Conservation (phyloP, 2,329 filamentous ascomycete species). For the Aspergillus sp. region DNA sequence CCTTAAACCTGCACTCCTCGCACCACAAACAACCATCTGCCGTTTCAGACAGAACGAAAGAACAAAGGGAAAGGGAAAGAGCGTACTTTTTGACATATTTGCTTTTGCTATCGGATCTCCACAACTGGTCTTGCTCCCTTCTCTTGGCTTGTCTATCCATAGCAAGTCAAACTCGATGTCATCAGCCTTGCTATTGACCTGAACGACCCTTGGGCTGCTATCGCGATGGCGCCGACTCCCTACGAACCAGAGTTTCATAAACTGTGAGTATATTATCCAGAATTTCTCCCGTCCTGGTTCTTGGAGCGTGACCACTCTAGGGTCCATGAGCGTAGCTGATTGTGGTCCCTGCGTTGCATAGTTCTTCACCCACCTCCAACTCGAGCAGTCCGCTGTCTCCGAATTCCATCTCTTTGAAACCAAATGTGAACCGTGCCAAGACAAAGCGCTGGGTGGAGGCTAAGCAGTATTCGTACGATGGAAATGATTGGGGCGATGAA, state of each 20-base stretch:
- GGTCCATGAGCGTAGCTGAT: neutral
- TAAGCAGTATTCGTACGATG: conserved; percentile 77
- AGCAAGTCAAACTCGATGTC: neutral
- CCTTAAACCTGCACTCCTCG: too few relatives aligned
- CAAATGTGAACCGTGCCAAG: conserved; percentile 80
- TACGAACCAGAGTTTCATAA: conserved; percentile 17
- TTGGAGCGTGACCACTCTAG: too few relatives aligned
- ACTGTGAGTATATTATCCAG: conserved; percentile 14
- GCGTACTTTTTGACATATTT: neutral
- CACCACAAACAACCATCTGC: too few relatives aligned
- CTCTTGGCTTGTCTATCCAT: too few relatives aligned
- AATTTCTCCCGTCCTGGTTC: too few relatives aligned
- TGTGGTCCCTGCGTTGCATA: neutral
- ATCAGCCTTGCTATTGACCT: neutral
- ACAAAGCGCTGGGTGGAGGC: conserved; percentile 95
- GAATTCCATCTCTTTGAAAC: conserved; percentile 55
- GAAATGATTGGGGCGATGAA: conserved; percentile 79
- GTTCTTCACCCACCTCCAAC: conserved; percentile 11
- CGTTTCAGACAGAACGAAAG: too few relatives aligned
- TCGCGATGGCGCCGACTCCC: conserved; percentile 19
- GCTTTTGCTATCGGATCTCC: neutral
- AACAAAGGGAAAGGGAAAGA: too few relatives aligned
- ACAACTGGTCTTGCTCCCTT: neutral
- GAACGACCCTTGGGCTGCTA: neutral
- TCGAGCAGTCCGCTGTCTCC: conserved; percentile 21